Evolutionary conservation across 331 rosid species (phyloP), one percentile per base, ranked within the genome.

Genomic region (Saraca asoca): DNA sequence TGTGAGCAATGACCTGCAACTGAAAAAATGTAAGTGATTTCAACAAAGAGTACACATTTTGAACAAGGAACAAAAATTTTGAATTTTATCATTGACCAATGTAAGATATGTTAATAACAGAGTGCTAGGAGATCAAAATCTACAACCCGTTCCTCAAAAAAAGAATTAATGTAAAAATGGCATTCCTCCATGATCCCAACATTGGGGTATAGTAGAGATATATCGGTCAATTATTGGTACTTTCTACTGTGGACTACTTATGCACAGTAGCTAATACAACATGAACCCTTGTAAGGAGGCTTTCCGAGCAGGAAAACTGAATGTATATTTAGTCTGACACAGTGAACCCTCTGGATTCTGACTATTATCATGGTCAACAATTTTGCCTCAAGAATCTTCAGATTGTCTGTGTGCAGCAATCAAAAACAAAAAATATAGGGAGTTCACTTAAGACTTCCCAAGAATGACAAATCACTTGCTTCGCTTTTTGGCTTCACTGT

Each of bases 401-500:
- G 49, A 67, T 67, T 79, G 74, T 62, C 68, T 16, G 48, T 16
- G 48, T 5, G 48, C 78, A 66, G 71, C 58, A 63, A 73, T 17
- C 62, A 70, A 24, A 75, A 71, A 44, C 79, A 74, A 74, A 74
- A 74, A 64, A 79, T 50, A 52, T 54, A 42, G 67, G 83, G 79
- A 66, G 51, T 78, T 64, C 78, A 9, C 49, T 51, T 61, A 12
- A 17, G 74, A 59, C 64, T 74, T 74, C 64, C 72, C 78, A 64
- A 42, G 53, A 64, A 59, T 73, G 42, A 41, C 46, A 55, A 24
- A 20, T 83, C 73, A 79, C 70, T 83, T 83, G 85, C 88, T 80
- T 83, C 88, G 81, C 68, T 83, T 83, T 64, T 83, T 83, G 81
- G 88, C 88, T 71, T 83, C 85, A 51, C 83, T 80, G 56, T 83